A percentile compares a stretch with the other conserved stretches of the same genome.
Evolutionary conservation across 2,329 filamentous ascomycete genomes (phyloP).

Genomic region (Leptodontidium sp.): DNA sequence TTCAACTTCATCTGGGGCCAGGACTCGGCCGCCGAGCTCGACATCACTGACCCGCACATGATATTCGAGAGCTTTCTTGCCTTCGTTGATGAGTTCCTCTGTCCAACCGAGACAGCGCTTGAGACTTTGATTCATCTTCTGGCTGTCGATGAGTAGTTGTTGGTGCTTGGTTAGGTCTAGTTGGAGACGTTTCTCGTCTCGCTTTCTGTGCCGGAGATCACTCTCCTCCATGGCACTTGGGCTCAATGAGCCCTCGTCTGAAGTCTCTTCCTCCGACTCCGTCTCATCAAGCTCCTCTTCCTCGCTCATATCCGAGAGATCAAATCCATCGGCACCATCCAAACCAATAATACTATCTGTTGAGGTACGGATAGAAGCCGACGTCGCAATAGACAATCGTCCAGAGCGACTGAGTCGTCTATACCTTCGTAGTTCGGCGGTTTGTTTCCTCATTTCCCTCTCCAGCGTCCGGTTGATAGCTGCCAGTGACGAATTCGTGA

Average conservation of each 20-base stretch:
- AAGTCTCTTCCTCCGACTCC: constrained; percentile 56
- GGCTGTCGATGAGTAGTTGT: constrained; percentile 85
- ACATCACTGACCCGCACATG: constrained; percentile 81
- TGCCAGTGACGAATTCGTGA: constrained; percentile 92
- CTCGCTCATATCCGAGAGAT: constrained; percentile 60
- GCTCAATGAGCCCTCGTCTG: constrained; percentile 47
- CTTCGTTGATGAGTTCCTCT: constrained; percentile 89
- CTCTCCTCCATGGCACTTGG: constrained; percentile 52
- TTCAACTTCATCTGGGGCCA: constrained; percentile 73
- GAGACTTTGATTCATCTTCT: constrained; percentile 94
- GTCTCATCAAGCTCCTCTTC: constrained; percentile 55
- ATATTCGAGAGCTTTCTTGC: constrained; percentile 86
- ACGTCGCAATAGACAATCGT: constrained; percentile 68
- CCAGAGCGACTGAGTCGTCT: constrained; percentile 86
- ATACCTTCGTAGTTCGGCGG: constrained; percentile 84
- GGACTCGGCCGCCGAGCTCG: constrained; percentile 80
- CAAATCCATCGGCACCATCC: constrained; percentile 47
- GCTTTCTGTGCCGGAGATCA: constrained; percentile 65
- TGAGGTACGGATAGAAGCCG: constrained; percentile 56
- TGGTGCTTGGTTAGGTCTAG: constrained; percentile 89
- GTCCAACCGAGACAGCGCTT: constrained; percentile 90
- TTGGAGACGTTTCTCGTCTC: constrained; percentile 84
- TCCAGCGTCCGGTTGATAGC: constrained; percentile 96
- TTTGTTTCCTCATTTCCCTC: constrained; percentile 89
- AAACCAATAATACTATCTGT: constrained; percentile 54